Evolutionary conservation across 495 filamentous ascomycete species (phyloP).

Genomic region (Aeminium ludgeri): DNA sequence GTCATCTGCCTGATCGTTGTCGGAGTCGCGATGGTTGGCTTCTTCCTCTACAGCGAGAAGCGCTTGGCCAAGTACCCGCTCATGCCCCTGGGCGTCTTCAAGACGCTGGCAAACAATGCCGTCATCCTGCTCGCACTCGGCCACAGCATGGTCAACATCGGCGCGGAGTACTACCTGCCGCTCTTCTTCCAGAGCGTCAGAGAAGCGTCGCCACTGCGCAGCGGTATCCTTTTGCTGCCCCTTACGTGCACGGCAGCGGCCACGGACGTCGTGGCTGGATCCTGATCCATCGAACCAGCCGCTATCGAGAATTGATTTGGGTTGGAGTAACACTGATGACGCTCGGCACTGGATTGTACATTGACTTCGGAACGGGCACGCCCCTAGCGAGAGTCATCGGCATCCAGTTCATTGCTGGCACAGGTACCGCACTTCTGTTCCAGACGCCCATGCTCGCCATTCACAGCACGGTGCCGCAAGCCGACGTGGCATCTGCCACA

Average conservation of each 20-base stretch:
- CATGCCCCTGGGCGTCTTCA: constrained; percentile 24
- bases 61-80: constrained; percentile 22
- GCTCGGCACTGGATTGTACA: constrained; percentile 38
- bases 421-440: constrained; percentile 22
- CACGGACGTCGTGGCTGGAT: constrained; percentile 34
- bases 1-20: constrained; percentile 28
- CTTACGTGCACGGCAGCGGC: constrained; percentile 34
- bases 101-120: constrained; percentile 22
- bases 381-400: constrained; percentile 29
- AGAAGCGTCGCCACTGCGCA: constrained; percentile 33
- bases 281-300: constrained; percentile 42
- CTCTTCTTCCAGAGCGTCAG: constrained; percentile 41
- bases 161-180: constrained; percentile 40
- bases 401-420: constrained; percentile 20
- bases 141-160: constrained; percentile 36
- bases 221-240: constrained; percentile 37
- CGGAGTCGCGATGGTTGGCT: constrained; percentile 18
- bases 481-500: constrained; percentile 22
- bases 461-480: constrained; percentile 20
- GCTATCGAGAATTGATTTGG: constrained; percentile 41
- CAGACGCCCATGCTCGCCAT: constrained; percentile 23
- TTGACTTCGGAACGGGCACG: constrained; percentile 27
- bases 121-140: constrained; percentile 24
- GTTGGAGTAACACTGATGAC: constrained; percentile 30
- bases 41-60: constrained; percentile 24